Evolutionary conservation across 345 rosid genomes (phyloP).

Genomic region (Eucalyptus erythrocorys): DNA sequence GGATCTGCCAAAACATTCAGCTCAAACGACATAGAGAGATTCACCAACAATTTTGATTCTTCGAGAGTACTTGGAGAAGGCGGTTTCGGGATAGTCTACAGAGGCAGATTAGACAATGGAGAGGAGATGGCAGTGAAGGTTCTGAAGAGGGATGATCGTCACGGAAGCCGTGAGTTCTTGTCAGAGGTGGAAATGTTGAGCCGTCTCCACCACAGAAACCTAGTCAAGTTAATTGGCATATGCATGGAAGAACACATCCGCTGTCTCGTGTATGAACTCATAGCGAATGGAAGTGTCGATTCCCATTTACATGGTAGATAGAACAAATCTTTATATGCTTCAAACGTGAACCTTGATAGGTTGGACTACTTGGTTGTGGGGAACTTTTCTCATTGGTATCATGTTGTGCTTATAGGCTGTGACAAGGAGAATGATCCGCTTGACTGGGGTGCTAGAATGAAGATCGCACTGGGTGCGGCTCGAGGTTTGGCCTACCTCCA

Average conservation of each 20-base stretch:
- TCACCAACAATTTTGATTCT: slow-evolving; percentile 35
- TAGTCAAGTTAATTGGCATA: slow-evolving; percentile 53
- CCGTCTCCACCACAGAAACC: slow-evolving; percentile 70
- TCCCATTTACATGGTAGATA: slow-evolving; percentile 55
- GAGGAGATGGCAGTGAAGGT: slow-evolving; percentile 64
- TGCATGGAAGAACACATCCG: slow-evolving; percentile 34
- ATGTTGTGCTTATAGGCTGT: slow-evolving; percentile 19
- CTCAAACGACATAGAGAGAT: slow-evolving; percentile 34
- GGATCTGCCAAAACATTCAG: slow-evolving; percentile 45
- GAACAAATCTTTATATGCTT: neutral
- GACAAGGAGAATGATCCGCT: slow-evolving; percentile 40
- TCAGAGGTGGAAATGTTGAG: slow-evolving; percentile 78
- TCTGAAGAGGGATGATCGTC: slow-evolving; percentile 52
- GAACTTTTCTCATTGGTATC: neutral
- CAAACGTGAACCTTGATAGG: neutral
- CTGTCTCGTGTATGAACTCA: slow-evolving; percentile 61
- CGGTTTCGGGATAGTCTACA: slow-evolving; percentile 59
- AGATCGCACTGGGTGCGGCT: slow-evolving; percentile 72
- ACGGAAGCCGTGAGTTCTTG: slow-evolving; percentile 54
- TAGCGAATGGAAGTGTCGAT: slow-evolving; percentile 64
- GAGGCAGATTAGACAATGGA: slow-evolving; percentile 44
- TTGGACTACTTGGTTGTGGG: neutral
- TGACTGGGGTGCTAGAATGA: slow-evolving; percentile 67
- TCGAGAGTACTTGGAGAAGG: slow-evolving; percentile 60
- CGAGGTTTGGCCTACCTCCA: slow-evolving; percentile 75